These are phyloP conservation scores for Elaphomyces granulatus DNA, from an alignment of 495 filamentous ascomycete genomes.

Conservation along the genomic window DNA sequence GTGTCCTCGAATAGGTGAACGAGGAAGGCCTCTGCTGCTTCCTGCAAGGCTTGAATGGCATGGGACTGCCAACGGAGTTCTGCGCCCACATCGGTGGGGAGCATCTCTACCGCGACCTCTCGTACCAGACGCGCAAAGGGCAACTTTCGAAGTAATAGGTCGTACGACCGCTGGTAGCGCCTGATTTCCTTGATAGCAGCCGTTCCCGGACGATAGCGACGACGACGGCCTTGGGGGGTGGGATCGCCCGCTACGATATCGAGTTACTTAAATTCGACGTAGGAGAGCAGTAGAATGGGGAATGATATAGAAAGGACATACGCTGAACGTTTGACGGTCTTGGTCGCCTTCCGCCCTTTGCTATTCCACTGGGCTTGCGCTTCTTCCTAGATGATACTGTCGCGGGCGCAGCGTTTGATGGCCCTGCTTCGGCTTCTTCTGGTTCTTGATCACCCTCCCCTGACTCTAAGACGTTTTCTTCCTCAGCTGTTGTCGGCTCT, in stretches of 20 bases:
- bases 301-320: constrained; percentile 10
- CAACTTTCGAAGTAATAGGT: constrained; percentile 65
- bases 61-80: constrained; percentile 85
- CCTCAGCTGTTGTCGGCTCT: not conserved
- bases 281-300: not conserved
- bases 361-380: not conserved
- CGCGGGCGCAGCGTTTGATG: constrained; percentile 6
- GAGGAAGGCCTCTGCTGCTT: constrained; percentile 83
- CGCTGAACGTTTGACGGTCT: constrained; percentile 25
- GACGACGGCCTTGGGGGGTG: constrained; percentile 43
- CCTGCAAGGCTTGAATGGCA: constrained; percentile 79
- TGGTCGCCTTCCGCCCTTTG: constrained; percentile 3
- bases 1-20: constrained; percentile 92
- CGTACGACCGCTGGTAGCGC: constrained; percentile 65
- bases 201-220: constrained; percentile 74
- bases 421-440: constrained; percentile 7
- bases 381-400: constrained; percentile 5
- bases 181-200: constrained; percentile 77
- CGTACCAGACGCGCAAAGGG: constrained; percentile 83
- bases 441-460: constrained; percentile 3
- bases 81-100: constrained; percentile 33
- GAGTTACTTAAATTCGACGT: constrained; percentile 1
- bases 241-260: constrained; percentile 50
- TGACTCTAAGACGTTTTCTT: not conserved
- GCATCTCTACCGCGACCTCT: constrained; percentile 57